Conservation (phyloP, 129 eudicot species). For the Arctium lappa region DNA sequence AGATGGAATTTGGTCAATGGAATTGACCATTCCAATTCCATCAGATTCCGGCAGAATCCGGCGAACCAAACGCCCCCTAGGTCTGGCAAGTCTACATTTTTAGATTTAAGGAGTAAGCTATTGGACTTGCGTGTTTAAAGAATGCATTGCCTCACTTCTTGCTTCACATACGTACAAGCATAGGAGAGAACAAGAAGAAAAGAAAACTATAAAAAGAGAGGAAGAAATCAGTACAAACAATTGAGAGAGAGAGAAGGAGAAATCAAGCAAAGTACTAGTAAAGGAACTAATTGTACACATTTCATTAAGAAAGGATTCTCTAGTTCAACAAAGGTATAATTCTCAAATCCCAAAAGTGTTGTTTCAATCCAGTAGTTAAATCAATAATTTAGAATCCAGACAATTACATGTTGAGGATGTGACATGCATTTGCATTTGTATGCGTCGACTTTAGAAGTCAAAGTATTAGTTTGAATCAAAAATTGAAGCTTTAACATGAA, state of each 20-base stretch:
- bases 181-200: not conserved
- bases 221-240: not conserved
- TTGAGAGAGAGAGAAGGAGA: not conserved
- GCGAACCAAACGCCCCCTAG: too few relatives aligned
- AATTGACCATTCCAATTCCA: too few relatives aligned
- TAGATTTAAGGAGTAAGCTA: not conserved
- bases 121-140: not conserved
- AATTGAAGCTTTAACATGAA: not conserved
- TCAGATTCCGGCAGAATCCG: too few relatives aligned
- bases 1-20: too few relatives aligned
- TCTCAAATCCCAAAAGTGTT: not conserved
- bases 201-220: not conserved
- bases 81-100: not conserved
- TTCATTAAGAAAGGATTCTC: not conserved
- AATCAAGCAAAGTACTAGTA: not conserved
- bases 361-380: not conserved
- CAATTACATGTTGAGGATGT: not conserved
- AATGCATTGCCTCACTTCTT: not conserved
- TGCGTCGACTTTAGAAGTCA: not conserved
- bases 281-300: not conserved
- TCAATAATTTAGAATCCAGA: not conserved
- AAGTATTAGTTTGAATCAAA: not conserved
- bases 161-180: not conserved
- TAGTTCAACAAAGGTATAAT: not conserved
- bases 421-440: not conserved